Conservation (phyloP, 805 yeast genomes). For the Ogataea parapolymorpha region DNA sequence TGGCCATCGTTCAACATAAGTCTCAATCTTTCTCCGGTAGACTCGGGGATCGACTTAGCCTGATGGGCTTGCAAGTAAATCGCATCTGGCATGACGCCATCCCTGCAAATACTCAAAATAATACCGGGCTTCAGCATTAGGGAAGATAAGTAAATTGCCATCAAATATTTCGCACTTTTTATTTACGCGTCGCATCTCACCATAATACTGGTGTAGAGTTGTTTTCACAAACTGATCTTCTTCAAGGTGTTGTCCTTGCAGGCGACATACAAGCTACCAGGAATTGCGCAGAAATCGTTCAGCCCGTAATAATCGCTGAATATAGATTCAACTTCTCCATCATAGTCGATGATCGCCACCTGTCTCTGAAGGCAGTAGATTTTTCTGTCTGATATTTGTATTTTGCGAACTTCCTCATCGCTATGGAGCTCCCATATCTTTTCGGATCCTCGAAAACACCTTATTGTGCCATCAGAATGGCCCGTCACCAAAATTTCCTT, state of each 20-base stretch:
- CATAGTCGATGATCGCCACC: not conserved
- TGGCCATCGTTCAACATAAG: constrained; percentile 52
- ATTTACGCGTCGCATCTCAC: constrained; percentile 10
- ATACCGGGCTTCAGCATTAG: constrained; percentile 21
- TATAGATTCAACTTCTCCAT: not conserved
- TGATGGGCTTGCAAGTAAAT: constrained; percentile 32
- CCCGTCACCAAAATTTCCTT: constrained; percentile 16
- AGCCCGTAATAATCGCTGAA: not conserved
- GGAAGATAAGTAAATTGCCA: constrained; percentile 12
- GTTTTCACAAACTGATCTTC: not conserved
- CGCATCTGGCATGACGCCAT: constrained; percentile 18
- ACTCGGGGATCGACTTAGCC: constrained; percentile 33
- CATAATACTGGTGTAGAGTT: constrained; percentile 2
- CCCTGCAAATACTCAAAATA: constrained; percentile 23
- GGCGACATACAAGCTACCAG: not conserved
- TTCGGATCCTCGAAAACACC: not conserved
- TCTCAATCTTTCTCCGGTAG: constrained; percentile 40
- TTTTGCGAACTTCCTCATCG: not conserved
- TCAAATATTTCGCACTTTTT: constrained; percentile 4
- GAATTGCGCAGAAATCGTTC: not conserved
- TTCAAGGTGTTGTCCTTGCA: not conserved
- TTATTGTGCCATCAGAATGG: constrained; percentile 14
- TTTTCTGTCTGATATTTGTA: not conserved
- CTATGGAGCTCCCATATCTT: not conserved
- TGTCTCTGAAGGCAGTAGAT: constrained; percentile 1